Evolutionary conservation across 495 filamentous ascomycete species (phyloP), one percentile per base, ranked within the genome.

Genomic region (Aspergillus leporis): DNA sequence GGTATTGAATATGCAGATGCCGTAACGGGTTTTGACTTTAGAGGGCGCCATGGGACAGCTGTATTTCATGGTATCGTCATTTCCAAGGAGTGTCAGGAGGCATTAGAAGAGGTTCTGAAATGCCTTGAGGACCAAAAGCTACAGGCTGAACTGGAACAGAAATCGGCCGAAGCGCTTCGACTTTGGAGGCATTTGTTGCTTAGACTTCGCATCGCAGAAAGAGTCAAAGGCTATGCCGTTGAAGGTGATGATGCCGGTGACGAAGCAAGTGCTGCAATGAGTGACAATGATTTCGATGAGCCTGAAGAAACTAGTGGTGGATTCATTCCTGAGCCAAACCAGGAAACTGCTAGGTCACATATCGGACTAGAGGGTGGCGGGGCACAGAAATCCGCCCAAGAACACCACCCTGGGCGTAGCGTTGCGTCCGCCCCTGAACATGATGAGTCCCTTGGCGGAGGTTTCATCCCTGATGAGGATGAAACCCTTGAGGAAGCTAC

Each of bases 1-100:
- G 89, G 90, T 0, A 78, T 98, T 34, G 93, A 98, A 72, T 95
- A 87, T 62, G 90, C 90, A 30, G 89, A 91, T 43, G 94, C 95
- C 16, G 85, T 99, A 13, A 94, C 89, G 1, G 92, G 92, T 0
- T 98, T 98, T 67, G 78, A 88, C 30, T 97, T 96, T 68, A 86
- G 81, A 69, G 90, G 91, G 14, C 81, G 91, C 7, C 83, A 87
- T 51, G 92, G 91, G 9, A 96, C 90, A 5, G 90, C 93, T 10
- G 80, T 94, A 14, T 66, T 90, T 16, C 77, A 81, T 6, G 95
- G 94, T 0, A 83, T 89, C 16, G 83, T 98, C 9, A 85, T 96
- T 25, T 87, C 92, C 1, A 64, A 56, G 21, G 89, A 91, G 69
- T 83, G 85, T 55, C 77, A 69, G 16, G 91, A 93, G 61, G 91